These are phyloP conservation scores for Pyrenochaeta sp. DNA, from an alignment of 2,329 filamentous ascomycete genomes.

Conservation along the genomic window DNA sequence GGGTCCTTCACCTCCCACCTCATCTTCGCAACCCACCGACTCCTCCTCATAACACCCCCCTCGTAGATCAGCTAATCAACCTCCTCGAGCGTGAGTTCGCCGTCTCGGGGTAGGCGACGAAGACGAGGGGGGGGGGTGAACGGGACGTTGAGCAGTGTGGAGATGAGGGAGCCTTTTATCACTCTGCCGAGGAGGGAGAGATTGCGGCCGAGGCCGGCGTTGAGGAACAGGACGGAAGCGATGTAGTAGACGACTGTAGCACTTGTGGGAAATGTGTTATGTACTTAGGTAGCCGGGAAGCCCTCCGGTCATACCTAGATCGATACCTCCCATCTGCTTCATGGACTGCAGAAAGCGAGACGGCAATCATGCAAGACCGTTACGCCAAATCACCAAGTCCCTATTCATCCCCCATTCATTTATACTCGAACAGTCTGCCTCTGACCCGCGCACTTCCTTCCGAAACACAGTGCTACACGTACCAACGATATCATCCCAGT, in stretches of 20 bases:
- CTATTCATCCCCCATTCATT: too few species aligned
- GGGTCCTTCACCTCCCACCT: constrained; percentile 37
- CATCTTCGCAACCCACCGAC: constrained; percentile 28
- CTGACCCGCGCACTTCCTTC: too few species aligned
- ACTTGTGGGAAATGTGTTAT: too few species aligned
- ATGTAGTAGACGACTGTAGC: constrained; percentile 56
- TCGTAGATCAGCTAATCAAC: constrained; percentile 46
- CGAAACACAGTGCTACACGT: too few species aligned
- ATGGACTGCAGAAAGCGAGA: constrained; percentile 42
- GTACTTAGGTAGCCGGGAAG: too few species aligned
- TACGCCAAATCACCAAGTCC: too few species aligned
- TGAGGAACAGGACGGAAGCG: constrained; percentile 54
- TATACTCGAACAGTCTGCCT: too few species aligned
- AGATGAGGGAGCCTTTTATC: constrained; percentile 34
- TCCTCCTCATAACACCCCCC: constrained; percentile 32
- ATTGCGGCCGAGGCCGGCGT: constrained; percentile 55
- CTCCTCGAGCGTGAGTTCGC: constrained; percentile 44
- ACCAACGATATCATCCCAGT: too few species aligned
- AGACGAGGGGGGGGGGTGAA: too few species aligned
- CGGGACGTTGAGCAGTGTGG: constrained; percentile 57
- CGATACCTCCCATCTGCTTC: constrained; percentile 51
- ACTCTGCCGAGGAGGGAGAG: constrained; percentile 57
- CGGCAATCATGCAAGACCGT: too few species aligned
- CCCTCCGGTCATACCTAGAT: too few species aligned
- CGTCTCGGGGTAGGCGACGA: constrained; percentile 53